Evolutionary conservation across 257 asterid genomes (phyloP).

Genomic region (Gardenia jasminoides): DNA sequence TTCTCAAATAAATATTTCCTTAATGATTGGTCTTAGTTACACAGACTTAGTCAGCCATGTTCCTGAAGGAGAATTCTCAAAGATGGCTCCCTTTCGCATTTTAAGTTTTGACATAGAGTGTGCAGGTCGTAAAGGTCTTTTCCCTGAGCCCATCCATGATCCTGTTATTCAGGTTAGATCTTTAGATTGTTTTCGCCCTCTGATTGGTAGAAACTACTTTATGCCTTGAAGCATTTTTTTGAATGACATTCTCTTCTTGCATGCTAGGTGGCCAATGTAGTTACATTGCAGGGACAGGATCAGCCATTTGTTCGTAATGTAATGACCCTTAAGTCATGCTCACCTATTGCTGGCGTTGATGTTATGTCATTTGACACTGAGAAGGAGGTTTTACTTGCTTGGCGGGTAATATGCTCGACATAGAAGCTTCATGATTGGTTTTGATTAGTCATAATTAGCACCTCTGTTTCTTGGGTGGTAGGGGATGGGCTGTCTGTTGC

Average conservation of each 20-base stretch:
- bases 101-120: conserved; percentile 98
- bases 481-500: background rate
- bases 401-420: conserved; percentile 71
- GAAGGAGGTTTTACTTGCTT: conserved; percentile 81
- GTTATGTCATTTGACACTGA: conserved; percentile 96
- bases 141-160: conserved; percentile 97
- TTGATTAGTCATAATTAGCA: background rate
- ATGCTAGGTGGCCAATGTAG: conserved; percentile 82
- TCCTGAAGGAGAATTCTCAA: conserved; percentile 92
- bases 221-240: conserved; percentile 17
- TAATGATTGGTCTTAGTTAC: conserved; percentile 50
- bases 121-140: conserved; percentile 97
- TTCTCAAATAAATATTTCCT: conserved; percentile 33
- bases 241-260: conserved; percentile 22
- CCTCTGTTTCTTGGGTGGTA: background rate
- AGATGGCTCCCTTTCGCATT: conserved; percentile 99
- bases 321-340: conserved; percentile 93
- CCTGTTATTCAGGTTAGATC: conserved; percentile 97
- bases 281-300: conserved; percentile 89
- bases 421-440: background rate
- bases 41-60: conserved; percentile 85
- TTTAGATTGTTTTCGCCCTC: conserved; percentile 28
- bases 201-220: conserved; percentile 11
- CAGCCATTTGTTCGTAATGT: conserved; percentile 94
- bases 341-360: conserved; percentile 98